These are phyloP conservation scores for Leccinum subrobustum DNA, from an alignment of 1,284 basidiomycete genomes.

Conservation along the genomic window DNA sequence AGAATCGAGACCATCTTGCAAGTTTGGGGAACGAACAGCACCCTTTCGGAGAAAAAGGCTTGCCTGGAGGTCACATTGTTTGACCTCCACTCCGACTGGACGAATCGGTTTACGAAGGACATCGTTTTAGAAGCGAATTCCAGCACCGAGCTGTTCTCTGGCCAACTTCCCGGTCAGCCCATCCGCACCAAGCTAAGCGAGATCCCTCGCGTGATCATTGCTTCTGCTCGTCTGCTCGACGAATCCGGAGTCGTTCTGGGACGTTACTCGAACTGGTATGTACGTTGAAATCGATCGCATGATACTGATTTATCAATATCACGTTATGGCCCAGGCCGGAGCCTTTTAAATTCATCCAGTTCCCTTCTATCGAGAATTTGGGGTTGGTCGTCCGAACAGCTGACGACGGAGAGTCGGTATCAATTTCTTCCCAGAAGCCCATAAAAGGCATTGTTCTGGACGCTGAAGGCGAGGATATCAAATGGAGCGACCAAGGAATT, in stretches of 20 bases:
- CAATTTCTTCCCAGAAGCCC: conserved; percentile 62
- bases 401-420: conserved; percentile 61
- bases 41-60: conserved; percentile 53
- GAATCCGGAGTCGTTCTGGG: conserved; percentile 58
- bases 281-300: conserved; percentile 18
- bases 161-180: conserved; percentile 67
- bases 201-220: conserved; percentile 64
- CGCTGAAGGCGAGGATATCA: conserved; percentile 66
- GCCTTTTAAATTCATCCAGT: conserved; percentile 87
- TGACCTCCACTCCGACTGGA: conserved; percentile 65
- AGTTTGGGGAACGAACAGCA: conserved; percentile 85
- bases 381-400: conserved; percentile 52
- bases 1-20: conserved; percentile 66
- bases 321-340: conserved; percentile 62
- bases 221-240: conserved; percentile 73
- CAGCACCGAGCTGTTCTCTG: conserved; percentile 80
- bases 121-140: conserved; percentile 67
- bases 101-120: conserved; percentile 47
- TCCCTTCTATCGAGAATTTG: conserved; percentile 61
- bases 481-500: conserved; percentile 85
- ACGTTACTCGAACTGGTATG: conserved; percentile 79
- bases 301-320: conserved; percentile 8
- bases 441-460: conserved; percentile 86
- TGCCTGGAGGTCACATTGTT: conserved; percentile 69
- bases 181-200: conserved; percentile 65